Conservation (phyloP, 139 green algal species). For the Volvox africanus region DNA sequence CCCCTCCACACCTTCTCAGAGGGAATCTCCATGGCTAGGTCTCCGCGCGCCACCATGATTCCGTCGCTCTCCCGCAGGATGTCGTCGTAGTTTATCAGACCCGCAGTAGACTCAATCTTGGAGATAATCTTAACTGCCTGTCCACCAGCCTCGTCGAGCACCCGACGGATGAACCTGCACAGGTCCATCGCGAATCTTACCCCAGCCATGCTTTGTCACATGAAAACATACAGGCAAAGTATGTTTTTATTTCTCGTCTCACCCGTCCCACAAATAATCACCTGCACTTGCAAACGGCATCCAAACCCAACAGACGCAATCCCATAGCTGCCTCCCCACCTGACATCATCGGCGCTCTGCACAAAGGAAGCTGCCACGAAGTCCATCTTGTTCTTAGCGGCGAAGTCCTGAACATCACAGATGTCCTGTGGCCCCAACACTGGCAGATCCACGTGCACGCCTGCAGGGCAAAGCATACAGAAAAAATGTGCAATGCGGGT, state of each 20-base stretch:
- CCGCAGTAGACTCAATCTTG: conserved; percentile 77
- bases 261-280: no score
- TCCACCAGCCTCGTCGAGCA: conserved; percentile 68
- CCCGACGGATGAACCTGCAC: conserved; percentile 59
- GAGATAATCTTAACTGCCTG: conserved; percentile 70
- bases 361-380: conserved; percentile 74
- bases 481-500: no score
- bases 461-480: not conserved
- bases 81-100: conserved; percentile 73
- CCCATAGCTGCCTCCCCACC: not conserved
- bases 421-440: conserved; percentile 78
- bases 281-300: no score
- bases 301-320: not conserved
- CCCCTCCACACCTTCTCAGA: conserved; percentile 47
- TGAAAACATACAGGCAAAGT: no score
- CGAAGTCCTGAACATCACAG: conserved; percentile 74
- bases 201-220: no score
- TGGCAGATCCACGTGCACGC: conserved; percentile 81
- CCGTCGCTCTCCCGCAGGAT: conserved; percentile 66
- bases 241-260: no score
- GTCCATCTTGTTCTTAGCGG: conserved; percentile 63
- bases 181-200: no score
- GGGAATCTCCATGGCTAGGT: conserved; percentile 79
- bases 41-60: conserved; percentile 71
- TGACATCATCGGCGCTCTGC: conserved; percentile 67